Base-by-base conservation (phyloP, 345 rosid genomes). In the Salix koriyanagi region DNA sequence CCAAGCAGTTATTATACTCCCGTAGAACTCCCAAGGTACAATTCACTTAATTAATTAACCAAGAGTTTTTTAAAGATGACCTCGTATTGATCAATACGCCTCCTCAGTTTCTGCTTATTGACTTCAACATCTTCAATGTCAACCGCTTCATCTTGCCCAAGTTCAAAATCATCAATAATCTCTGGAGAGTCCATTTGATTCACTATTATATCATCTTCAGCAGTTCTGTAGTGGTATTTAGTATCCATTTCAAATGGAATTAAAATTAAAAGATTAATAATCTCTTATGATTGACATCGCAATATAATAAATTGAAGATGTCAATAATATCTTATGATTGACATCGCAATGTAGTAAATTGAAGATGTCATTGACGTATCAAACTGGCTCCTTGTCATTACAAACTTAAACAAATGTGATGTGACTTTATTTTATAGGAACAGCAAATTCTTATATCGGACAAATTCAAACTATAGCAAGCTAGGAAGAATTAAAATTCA, bases 121-220 rank as follows among this genome's bases (percentile, higher is more conserved):
- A 89, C 90, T 26, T 91, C 98, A 76, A 91, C 92, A 72, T 94
- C 97, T 86, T 94, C 88, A 64, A 90, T 87, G 75, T 91, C 95
- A 7, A 92, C 90, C 72, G 87, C 90, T 89, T 94, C 98, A 76
- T 90, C 94, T 81, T 88, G 91, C n/a, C 98, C 97, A 69, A 91
- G 82, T 81, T 93, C 94, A 85, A 93, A 91, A 74, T 93, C 98
- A 82, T 96, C 99, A 64, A 93, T 67, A 73, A 93, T 84, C 83
- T 93, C 99, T 1, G 95, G 93, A 74, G 92, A 80, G 44, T 92
- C 94, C 54, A 81, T 85, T 83, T 83, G 97, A 81, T 93, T 96
- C 80, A 93, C 86, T n/a, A 93, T 81, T 67, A 96, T 86, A 69
- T 96, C 97, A 86, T 91, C 97, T 88, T 96, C 99, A 37, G 86